These are phyloP conservation scores for Persicaria tinctoria DNA, from an alignment of 148 eudicot genomes.

Conservation along the genomic window DNA sequence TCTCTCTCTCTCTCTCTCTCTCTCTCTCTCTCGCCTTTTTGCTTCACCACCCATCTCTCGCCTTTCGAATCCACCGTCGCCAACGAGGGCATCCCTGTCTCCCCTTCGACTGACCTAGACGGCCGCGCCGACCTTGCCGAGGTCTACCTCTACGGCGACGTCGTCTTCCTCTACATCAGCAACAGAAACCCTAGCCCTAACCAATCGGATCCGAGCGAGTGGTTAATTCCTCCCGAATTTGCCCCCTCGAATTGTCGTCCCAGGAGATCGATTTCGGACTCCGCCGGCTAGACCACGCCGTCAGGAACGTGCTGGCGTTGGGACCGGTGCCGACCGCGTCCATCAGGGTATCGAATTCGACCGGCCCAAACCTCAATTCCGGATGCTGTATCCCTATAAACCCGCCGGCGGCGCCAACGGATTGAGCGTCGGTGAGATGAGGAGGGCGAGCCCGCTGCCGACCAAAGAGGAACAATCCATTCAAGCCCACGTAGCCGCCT, in stretches of 20 bases:
- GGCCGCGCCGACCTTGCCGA: slow-evolving; percentile 39
- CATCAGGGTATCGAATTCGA: no score
- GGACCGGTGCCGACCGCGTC: slow-evolving; percentile 32
- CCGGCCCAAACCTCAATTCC: no score
- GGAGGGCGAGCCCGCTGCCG: no score
- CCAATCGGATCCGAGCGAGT: background rate
- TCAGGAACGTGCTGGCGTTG: slow-evolving; percentile 68
- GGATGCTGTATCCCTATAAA: no score
- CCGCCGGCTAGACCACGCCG: slow-evolving; percentile 71
- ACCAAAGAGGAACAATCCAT: no score
- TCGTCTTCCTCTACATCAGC: slow-evolving; percentile 64
- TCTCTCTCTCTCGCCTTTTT: no score
- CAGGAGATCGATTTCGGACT: slow-evolving; percentile 59
- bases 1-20: no score
- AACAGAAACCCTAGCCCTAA: slow-evolving; percentile 8
- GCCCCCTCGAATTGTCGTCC: slow-evolving; percentile 30
- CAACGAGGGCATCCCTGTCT: slow-evolving; percentile 46
- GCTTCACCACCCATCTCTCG: no score
- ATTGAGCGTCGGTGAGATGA: no score
- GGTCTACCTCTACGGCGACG: slow-evolving; percentile 71
- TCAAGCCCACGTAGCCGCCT: no score
- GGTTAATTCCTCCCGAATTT: slow-evolving; percentile 78
- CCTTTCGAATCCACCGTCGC: slow-evolving; percentile 39
- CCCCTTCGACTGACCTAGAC: slow-evolving; percentile 26
- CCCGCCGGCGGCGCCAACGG: no score